Evolutionary conservation across 1,284 basidiomycete species (phyloP), one percentile per base, ranked within the genome.

Genomic region (Neolentinus lepideus): DNA sequence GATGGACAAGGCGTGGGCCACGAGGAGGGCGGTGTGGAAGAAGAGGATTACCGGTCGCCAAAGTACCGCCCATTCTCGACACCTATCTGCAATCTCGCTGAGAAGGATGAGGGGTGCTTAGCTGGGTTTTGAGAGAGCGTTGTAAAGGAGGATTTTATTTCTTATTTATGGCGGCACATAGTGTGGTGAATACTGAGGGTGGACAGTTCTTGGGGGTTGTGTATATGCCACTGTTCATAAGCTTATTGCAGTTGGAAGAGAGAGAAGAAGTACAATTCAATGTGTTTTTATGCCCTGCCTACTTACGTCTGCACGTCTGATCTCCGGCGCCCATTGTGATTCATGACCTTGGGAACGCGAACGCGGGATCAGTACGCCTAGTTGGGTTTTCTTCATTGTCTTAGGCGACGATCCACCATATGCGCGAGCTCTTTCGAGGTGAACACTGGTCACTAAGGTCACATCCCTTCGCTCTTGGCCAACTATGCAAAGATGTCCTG

Each of bases 41-140:
- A 53, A 27, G 68, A 59, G 54, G 63, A 62, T 57, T 63, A 56
- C 47, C 64, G 16, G 6, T 55, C 51, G 56, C 54, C 10, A 50
- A 54, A 46, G 57, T 68, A 68, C 57, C 70, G 63, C 57, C 56
- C 62, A 22, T 58, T 69, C 50, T 58, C 60, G 14, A 63, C 56
- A 19, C 53, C 53, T 12, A 59, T 54, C 46, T 64, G 59, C 46
- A 47, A 58, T 45, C 58, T 69, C 43, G 62, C 60, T 46, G 60
- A 58, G 46, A 54, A 60, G n/a, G 69, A 69, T 43, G 63, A 63
- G 27, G 66, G 69, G 16, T 73, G 71, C 56, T 62, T 73, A 9
- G 71, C 67, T 21, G 71, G 71, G 10, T 72, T 73, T 55, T 73
- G 59, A 66, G 54, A 33, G 47, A 10, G 47, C 6, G 4, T 3